Evolutionary conservation across 306 rosid genomes (phyloP).

Genomic region (Cicer chorassanicum): DNA sequence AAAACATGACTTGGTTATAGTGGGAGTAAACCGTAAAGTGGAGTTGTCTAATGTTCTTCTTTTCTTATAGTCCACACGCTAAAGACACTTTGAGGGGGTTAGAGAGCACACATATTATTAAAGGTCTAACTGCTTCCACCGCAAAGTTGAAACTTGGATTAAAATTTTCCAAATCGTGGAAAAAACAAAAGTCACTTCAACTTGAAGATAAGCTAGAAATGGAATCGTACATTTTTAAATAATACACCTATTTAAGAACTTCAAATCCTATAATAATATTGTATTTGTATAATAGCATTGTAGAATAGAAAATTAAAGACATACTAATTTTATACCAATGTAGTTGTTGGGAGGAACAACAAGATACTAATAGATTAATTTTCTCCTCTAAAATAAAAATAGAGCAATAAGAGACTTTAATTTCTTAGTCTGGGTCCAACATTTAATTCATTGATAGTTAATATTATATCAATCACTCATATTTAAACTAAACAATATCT

Average conservation of each 20-base stretch:
- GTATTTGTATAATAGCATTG: not conserved
- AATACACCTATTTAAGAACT: constrained; percentile 20
- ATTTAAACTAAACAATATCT: too few species aligned
- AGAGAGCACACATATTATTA: constrained; percentile 36
- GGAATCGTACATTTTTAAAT: constrained; percentile 35
- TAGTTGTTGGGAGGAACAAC: too few species aligned
- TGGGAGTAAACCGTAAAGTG: constrained; percentile 55
- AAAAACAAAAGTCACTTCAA: constrained; percentile 46
- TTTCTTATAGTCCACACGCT: constrained; percentile 80
- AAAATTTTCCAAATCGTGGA: constrained; percentile 44
- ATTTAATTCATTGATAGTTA: too few species aligned
- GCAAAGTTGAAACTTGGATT: constrained; percentile 52
- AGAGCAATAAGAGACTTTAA: too few species aligned
- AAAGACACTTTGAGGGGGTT: constrained; percentile 53
- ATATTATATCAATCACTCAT: too few species aligned
- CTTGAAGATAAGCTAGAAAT: constrained; percentile 41
- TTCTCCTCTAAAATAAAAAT: too few species aligned
- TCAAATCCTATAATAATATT: constrained; percentile 20
- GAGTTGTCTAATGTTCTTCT: constrained; percentile 36
- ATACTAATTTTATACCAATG: not conserved
- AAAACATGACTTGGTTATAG: constrained; percentile 32
- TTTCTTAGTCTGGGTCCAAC: too few species aligned
- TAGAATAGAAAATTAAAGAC: not conserved
- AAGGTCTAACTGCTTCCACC: constrained; percentile 82
- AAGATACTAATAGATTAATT: too few species aligned